Evolutionary conservation across 2,329 filamentous ascomycete genomes (phyloP), one percentile per base, ranked within the genome.

Genomic region (Allantophomopsis cytisporea): DNA sequence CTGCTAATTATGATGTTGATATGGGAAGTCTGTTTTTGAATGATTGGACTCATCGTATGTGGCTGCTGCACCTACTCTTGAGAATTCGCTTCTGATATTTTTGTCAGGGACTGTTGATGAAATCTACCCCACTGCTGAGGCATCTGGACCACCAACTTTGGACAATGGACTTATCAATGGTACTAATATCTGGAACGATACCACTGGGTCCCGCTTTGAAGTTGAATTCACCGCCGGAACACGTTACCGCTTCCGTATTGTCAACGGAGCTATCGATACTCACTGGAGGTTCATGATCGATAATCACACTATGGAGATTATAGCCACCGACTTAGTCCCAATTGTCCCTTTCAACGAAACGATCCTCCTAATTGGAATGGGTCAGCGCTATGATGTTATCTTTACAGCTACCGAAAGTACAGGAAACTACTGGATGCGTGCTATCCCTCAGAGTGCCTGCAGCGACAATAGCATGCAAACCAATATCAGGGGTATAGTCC

Each of bases 341-440:
- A 63, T 79, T 16, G 43, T 59, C 16, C 73, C 73, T 0, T 79
- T 66, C 43, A 56, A 55, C 1, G 65, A 70, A 1, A 58, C 60
- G 7, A 14, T 34, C 31, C 14, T 34, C 7, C 7, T 3, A 7
- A 14, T 34, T 0, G 60, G 55, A 6, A 64, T 66, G 45, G 65
- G 65, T n/a, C 54, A 59, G 46, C 54, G 40, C 62, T 44, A 51
- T 46, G 31, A 50, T 59, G 23, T 61, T 5, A 52, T 63, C 39
- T 56, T 62, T 35, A 50, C 50, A 36, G 61, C 52, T 39, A 41
- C 53, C 41, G 57, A 52, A 7, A 63, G 59, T 5, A 56, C 59
- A n/a, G 58, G 60, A 13, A 60, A 69, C 6, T 76, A 71, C 49
- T 79, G 72, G 71, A 71, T 80, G 60, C 68, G 73, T 31, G 62